A percentile compares a stretch with the other conserved stretches of the same genome.
These are phyloP conservation scores for Maudiozyma bulderi DNA, from an alignment of 805 yeast genomes.

Conservation along the genomic window DNA sequence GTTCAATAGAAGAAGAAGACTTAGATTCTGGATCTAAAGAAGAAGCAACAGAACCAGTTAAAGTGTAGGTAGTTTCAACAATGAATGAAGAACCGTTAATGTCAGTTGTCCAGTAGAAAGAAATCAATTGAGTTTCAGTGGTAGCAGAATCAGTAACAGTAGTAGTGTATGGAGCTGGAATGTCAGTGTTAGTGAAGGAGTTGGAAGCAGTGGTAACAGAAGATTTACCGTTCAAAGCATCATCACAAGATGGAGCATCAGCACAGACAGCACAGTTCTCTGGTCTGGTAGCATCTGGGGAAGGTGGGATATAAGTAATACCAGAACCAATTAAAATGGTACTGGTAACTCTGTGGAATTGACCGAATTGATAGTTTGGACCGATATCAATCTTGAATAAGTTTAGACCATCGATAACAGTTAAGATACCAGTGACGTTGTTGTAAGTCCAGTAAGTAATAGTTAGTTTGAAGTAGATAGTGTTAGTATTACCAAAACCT, in stretches of 20 bases:
- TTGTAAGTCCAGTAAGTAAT: slow-evolving; percentile 3
- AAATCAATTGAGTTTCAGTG: slow-evolving; percentile 1
- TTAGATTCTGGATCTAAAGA: background rate
- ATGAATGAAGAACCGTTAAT: background rate
- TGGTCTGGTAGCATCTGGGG: slow-evolving; percentile 2
- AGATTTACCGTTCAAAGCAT: background rate
- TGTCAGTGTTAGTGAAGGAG: background rate
- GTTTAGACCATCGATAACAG: slow-evolving; percentile 2
- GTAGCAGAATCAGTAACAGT: background rate
- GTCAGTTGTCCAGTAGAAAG: slow-evolving; percentile 3
- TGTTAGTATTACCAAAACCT: slow-evolving; percentile 6
- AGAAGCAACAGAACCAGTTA: background rate
- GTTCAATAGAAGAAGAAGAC: background rate
- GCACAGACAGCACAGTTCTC: background rate
- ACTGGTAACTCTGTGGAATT: background rate
- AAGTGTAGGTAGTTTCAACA: slow-evolving; percentile 1
- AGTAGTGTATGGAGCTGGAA: slow-evolving; percentile 4
- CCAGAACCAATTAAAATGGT: background rate
- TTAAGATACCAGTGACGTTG: slow-evolving; percentile 5
- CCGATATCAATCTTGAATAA: slow-evolving; percentile 4
- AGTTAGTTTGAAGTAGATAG: slow-evolving; percentile 1
- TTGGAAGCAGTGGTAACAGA: background rate
- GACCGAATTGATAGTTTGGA: slow-evolving; percentile 3
- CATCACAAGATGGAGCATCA: background rate
- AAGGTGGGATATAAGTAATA: background rate